These are phyloP conservation scores for Camellia sinensis DNA, from an alignment of 148 eudicot genomes.

Conservation along the genomic window DNA sequence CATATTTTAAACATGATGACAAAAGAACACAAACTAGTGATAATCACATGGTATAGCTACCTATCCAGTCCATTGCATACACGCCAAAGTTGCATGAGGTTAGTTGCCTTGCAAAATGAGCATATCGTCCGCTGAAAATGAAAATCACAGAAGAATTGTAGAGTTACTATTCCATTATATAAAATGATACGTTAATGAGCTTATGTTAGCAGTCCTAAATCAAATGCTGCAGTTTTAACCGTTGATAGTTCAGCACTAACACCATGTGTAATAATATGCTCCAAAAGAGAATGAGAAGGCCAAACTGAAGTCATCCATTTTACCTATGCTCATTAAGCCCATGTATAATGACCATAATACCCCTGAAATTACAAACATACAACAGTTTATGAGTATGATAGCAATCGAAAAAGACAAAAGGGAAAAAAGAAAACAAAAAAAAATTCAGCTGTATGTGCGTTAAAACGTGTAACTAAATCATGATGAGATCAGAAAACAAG, in stretches of 20 bases:
- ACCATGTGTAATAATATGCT: background rate
- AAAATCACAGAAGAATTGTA: constrained; percentile 11
- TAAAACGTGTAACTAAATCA: background rate
- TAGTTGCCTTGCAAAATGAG: constrained; percentile 74
- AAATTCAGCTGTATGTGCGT: background rate
- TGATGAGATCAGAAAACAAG: background rate
- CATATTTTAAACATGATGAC: background rate
- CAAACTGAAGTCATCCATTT: constrained; percentile 6
- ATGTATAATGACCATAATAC: constrained; percentile 76
- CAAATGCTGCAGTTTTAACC: background rate
- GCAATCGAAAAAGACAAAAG: background rate
- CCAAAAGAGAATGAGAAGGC: background rate
- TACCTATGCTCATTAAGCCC: constrained; percentile 99
- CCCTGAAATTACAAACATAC: constrained; percentile 56
- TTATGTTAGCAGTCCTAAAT: background rate
- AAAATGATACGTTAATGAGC: background rate
- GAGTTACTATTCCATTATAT: background rate
- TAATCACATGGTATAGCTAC: constrained; percentile 33
- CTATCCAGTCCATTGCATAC: constrained; percentile 96
- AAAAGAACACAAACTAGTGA: background rate
- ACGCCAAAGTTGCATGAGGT: constrained; percentile 67
- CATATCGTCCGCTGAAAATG: constrained; percentile 73
- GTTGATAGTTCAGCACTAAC: background rate
- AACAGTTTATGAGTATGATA: background rate
- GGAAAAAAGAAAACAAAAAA: background rate